Base-by-base conservation (phyloP, 164 flowering plant species). In the Dillenia turbinata region DNA sequence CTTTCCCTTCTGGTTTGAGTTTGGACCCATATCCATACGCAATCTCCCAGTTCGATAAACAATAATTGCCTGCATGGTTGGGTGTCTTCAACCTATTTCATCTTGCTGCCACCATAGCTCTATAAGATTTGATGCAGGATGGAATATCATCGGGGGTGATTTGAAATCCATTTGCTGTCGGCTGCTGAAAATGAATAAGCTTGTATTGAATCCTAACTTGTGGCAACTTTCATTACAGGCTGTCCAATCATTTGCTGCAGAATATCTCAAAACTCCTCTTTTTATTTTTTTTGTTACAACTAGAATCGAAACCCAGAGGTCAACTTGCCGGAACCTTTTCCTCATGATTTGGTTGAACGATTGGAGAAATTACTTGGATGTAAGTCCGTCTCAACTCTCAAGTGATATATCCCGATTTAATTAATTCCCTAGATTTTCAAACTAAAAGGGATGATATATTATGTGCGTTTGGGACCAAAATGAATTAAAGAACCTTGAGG, bases 261-360 rank as follows among this genome's bases (percentile, higher is more conserved):
- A 89, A 43, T 84, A 88, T 77, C 76, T 94, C 67, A 91, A 81
- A 75, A 94, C 97, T n/a, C 96, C 96, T 11, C 88, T n/a, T n/a
- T n/a, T n/a, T n/a, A n/a, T n/a, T n/a, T n/a, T n/a, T n/a, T n/a
- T n/a, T n/a, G n/a, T n/a, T n/a, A n/a, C n/a, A n/a, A n/a, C n/a
- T n/a, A n/a, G n/a, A n/a, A n/a, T n/a, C n/a, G n/a, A n/a, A n/a
- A n/a, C n/a, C n/a, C 89, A 68, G 85, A 82, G 43, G 88, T 94
- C 52, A 85, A 86, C 71, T 62, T 91, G 73, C 99, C 99, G 5
- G 99, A 94, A 77, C 99, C 97, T 43, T 86, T 89, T 69, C 99
- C 99, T 2, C 96, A 94, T 71, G 97, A 91, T 67, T 73, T 94
- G 52, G 97, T 91, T 57, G 97, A 94, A 44, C 78, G 89, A 15